These are phyloP conservation scores for Lactarius pseudohatsudake DNA, from an alignment of 768 basidiomycete genomes.

Conservation along the genomic window DNA sequence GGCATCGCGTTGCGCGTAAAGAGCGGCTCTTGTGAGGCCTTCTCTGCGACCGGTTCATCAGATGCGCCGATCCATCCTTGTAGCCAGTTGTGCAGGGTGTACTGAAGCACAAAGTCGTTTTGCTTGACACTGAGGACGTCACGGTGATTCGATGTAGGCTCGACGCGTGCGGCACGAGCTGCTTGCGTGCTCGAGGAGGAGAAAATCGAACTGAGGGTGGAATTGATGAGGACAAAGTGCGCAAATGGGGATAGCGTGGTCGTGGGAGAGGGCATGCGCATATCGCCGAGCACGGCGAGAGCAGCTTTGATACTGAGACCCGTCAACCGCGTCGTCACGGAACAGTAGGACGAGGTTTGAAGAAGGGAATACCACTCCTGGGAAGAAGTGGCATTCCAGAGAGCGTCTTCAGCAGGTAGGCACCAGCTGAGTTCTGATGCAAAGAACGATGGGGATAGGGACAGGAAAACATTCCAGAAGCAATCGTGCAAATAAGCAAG, in stretches of 20 bases:
- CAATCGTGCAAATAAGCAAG: slow-evolving; percentile 54
- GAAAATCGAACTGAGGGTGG: slow-evolving; percentile 29
- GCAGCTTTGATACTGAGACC: slow-evolving; percentile 25
- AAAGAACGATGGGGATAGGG: slow-evolving; percentile 46
- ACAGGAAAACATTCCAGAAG: slow-evolving; percentile 49
- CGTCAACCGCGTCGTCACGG: slow-evolving; percentile 13
- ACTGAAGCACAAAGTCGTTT: slow-evolving; percentile 41
- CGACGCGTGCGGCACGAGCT: slow-evolving; percentile 1
- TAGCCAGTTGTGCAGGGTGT: slow-evolving; percentile 53
- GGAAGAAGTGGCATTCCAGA: slow-evolving; percentile 48
- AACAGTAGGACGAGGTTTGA: slow-evolving; percentile 37
- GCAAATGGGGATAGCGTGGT: slow-evolving; percentile 27
- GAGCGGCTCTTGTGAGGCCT: slow-evolving; percentile 20
- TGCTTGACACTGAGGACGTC: slow-evolving; percentile 13
- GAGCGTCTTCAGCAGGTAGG: slow-evolving; percentile 50
- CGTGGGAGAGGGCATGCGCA: slow-evolving; percentile 13
- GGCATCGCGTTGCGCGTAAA: slow-evolving; percentile 39
- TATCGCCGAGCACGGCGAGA: slow-evolving; percentile 26
- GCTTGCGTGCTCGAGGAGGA: slow-evolving; percentile 7
- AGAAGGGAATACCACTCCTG: slow-evolving; percentile 48
- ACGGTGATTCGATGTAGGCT: not conserved
- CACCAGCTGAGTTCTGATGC: slow-evolving; percentile 45
- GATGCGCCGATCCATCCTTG: slow-evolving; percentile 43
- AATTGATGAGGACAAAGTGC: slow-evolving; percentile 33
- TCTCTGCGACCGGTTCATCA: slow-evolving; percentile 17